Evolutionary conservation across 352 stramenopile species (phyloP).

Genomic region (Phytophthora lateralis): DNA sequence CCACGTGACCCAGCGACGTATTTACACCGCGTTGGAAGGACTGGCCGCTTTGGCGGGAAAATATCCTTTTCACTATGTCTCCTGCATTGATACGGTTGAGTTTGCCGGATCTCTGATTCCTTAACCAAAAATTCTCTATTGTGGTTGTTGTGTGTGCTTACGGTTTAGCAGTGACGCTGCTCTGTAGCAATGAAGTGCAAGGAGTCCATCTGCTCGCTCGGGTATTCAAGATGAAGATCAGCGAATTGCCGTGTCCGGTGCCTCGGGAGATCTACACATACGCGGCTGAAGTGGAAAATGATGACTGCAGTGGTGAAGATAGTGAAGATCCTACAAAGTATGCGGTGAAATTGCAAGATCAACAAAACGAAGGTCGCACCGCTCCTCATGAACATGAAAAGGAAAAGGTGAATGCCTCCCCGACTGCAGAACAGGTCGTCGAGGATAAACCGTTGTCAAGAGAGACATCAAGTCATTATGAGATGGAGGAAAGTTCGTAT

Average conservation of each 20-base stretch:
- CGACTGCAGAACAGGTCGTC: slow-evolving; percentile 1
- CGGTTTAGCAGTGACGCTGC: slow-evolving; percentile 72
- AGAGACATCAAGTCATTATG: slow-evolving; percentile 15
- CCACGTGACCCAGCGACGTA: slow-evolving; percentile 78
- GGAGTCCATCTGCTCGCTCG: slow-evolving; percentile 60
- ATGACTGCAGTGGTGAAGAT: neutral
- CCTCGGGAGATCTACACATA: slow-evolving; percentile 56
- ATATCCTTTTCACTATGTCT: slow-evolving; percentile 26
- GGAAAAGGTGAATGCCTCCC: neutral
- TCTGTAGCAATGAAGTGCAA: slow-evolving; percentile 52
- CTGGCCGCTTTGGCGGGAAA: slow-evolving; percentile 75
- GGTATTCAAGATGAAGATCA: slow-evolving; percentile 76
- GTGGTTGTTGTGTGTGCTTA: neutral
- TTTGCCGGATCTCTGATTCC: neutral
- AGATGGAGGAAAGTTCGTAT: slow-evolving; percentile 33
- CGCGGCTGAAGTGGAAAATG: slow-evolving; percentile 17
- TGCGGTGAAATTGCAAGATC: neutral
- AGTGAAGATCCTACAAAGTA: neutral
- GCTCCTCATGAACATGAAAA: neutral
- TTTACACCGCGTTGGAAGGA: slow-evolving; percentile 76
- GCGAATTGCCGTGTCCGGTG: slow-evolving; percentile 49
- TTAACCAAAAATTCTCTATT: neutral
- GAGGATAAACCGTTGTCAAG: slow-evolving; percentile 5
- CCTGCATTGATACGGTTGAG: neutral
- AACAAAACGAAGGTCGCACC: neutral